Base-by-base conservation (phyloP, 495 filamentous ascomycete species). In the Tuber borchii region DNA sequence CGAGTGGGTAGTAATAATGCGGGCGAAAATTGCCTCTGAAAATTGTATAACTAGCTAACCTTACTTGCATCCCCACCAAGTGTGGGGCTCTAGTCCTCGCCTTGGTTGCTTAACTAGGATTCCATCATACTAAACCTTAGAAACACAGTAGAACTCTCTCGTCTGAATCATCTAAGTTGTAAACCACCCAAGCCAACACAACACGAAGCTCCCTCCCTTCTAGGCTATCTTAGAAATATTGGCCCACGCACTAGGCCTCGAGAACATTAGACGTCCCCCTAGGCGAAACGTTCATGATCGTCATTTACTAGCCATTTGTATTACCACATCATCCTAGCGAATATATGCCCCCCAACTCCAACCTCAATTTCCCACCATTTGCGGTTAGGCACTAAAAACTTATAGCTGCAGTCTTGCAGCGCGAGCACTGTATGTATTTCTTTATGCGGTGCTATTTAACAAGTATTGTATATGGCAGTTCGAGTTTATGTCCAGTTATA, bases 1-100 rank as follows among this genome's bases (percentile, higher is more conserved):
- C 56, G n/a, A 16, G 56, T 31, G 56, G 56, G 14, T 16, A 39
- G 45, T 72, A 80, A 73, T 65, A 37, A 74, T 71, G 31, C 16
- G 73, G 68, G 17, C n/a, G 22, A 40, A 14, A 14, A 71, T 71
- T 42, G n/a, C 14, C 26, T 34, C 31, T 42, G 12, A 61, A 61
- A 26, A 31, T 31, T 61, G n/a, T 61, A 16, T 61, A 31, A 61
- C 56, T 16, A 61, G n/a, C 16, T 31, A 5, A 4, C 56, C 56
- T 61, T 61, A 56, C 48, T n/a, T 22, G 56, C 14, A 61, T 31
- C 14, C 26, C n/a, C 26, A 16, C 56, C 14, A 12, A n/a, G 16
- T 12, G 22, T 56, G 51, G 51, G 51, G n/a, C 22, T 12, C 16
- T 46, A 16, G 17, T 46, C 45, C 48, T 56, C 22, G 9, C 22